Evolutionary conservation across 2,329 filamentous ascomycete genomes (phyloP).

Genomic region (Septoria linicola): DNA sequence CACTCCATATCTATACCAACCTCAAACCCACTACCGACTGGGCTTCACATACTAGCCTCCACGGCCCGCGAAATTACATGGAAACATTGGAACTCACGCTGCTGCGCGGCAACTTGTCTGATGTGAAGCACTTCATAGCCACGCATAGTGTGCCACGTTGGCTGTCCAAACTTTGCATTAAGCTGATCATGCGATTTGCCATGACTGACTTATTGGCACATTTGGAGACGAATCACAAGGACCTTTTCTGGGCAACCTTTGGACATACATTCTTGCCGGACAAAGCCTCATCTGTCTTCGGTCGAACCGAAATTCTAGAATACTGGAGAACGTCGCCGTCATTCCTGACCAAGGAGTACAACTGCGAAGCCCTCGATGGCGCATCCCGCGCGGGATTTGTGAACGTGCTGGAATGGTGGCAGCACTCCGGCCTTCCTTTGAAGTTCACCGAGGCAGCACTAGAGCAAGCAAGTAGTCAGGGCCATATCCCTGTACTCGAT

Average conservation of each 20-base stretch:
- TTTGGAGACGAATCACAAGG: constrained; percentile 63
- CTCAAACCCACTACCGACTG: constrained; percentile 72
- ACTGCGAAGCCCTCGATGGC: constrained; percentile 78
- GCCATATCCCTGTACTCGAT: constrained; percentile 80
- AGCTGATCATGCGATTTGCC: constrained; percentile 88
- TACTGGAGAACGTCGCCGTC: constrained; percentile 86
- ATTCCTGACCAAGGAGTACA: constrained; percentile 84
- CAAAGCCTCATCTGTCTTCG: constrained; percentile 84
- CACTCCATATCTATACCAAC: constrained; percentile 76
- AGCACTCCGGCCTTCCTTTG: constrained; percentile 72
- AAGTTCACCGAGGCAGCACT: constrained; percentile 85
- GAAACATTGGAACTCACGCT: constrained; percentile 83
- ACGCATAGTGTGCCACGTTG: constrained; percentile 67
- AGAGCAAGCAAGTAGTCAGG: constrained; percentile 81
- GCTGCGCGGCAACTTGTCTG: constrained; percentile 66
- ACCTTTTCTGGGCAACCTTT: constrained; percentile 84
- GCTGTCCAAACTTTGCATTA: constrained; percentile 77
- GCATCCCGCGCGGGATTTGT: constrained; percentile 84
- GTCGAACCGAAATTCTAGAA: constrained; percentile 77
- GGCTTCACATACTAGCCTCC: constrained; percentile 61
- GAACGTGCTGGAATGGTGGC: constrained; percentile 89
- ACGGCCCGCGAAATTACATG: constrained; percentile 69
- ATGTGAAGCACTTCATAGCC: constrained; percentile 71
- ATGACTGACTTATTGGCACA: constrained; percentile 76
- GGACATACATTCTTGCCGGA: constrained; percentile 78